Percentiles rank a stretch among this genome's conserved stretches.
phyloP scores from a whole-genome alignment of 2,329 filamentous ascomycete species.

The Trichoderma pleuroti region DNA sequence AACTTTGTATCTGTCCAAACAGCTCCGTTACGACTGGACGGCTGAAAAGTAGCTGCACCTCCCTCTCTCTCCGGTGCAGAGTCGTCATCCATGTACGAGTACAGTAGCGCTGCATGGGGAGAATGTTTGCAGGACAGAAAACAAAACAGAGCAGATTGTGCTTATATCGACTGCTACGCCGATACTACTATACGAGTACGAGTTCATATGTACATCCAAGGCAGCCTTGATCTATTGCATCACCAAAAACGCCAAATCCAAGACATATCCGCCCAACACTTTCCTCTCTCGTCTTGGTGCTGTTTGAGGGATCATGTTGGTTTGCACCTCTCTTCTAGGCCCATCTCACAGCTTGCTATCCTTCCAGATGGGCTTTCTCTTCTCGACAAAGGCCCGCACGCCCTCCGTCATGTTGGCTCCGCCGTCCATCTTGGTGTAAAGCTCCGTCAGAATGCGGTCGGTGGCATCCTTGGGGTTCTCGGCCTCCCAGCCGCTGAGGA shows the following conservation, averaged over 20 bases:
- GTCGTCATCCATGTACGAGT: neutral
- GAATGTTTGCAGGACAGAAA: neutral
- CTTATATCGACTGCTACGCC: neutral
- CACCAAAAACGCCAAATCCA: neutral
- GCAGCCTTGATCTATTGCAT: neutral
- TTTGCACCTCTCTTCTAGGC: neutral
- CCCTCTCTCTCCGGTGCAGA: neutral
- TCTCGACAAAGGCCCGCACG: slow-evolving; percentile 72
- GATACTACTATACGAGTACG: neutral
- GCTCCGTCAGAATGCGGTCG: slow-evolving; percentile 51
- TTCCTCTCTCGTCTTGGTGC: neutral
- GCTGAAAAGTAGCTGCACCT: neutral
- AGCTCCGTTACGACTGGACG: neutral
- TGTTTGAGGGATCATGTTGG: neutral
- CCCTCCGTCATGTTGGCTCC: slow-evolving; percentile 75
- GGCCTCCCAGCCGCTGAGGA: slow-evolving; percentile 70
- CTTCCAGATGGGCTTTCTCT: slow-evolving; percentile 65
- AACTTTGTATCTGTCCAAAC: neutral
- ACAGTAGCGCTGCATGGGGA: neutral
- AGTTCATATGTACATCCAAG: slow-evolving; percentile 7
- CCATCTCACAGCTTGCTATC: slow-evolving; percentile 55
- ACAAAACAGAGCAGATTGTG: neutral
- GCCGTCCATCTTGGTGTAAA: slow-evolving; percentile 57
- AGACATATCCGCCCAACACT: neutral
- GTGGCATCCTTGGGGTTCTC: slow-evolving; percentile 63